These are phyloP conservation scores for Cryptococcus jaspeensis DNA, from an alignment of 1,284 basidiomycete genomes.

Conservation along the genomic window DNA sequence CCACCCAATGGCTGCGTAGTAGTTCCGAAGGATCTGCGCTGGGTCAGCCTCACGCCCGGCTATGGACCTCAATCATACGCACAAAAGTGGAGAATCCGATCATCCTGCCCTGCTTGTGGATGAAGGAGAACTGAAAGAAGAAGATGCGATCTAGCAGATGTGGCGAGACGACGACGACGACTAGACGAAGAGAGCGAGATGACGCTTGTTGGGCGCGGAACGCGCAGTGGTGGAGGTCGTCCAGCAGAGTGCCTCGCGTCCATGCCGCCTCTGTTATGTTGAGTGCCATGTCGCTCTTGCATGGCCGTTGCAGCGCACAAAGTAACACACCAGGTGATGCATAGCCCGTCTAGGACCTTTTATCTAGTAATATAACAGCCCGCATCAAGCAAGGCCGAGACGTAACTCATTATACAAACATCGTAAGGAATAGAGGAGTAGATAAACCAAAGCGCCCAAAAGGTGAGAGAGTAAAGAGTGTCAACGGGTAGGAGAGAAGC, in stretches of 20 bases:
- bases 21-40: slow-evolving; percentile 48
- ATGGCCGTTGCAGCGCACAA: not conserved
- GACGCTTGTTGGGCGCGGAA: not conserved
- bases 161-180: not conserved
- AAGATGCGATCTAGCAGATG: not conserved
- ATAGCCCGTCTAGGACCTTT: no score
- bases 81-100: slow-evolving; percentile 18
- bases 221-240: slow-evolving; percentile 2
- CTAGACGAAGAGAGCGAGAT: slow-evolving; percentile 1
- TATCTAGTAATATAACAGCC: no score
- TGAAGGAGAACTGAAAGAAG: not conserved
- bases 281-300: not conserved
- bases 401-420: slow-evolving; percentile 11
- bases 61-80: not conserved
- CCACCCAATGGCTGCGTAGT: slow-evolving; percentile 90
- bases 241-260: not conserved
- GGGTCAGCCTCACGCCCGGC: not conserved
- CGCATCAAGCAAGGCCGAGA: slow-evolving; percentile 1
- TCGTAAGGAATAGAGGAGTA: not conserved
- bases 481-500: slow-evolving; percentile 3
- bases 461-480: slow-evolving; percentile 10
- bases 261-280: no score
- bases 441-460: slow-evolving; percentile 6
- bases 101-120: slow-evolving; percentile 4
- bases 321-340: not conserved